Evolutionary conservation across 805 yeast species (phyloP), one percentile per base, ranked within the genome.

Genomic region (Jamesozyma jinghongensis): DNA sequence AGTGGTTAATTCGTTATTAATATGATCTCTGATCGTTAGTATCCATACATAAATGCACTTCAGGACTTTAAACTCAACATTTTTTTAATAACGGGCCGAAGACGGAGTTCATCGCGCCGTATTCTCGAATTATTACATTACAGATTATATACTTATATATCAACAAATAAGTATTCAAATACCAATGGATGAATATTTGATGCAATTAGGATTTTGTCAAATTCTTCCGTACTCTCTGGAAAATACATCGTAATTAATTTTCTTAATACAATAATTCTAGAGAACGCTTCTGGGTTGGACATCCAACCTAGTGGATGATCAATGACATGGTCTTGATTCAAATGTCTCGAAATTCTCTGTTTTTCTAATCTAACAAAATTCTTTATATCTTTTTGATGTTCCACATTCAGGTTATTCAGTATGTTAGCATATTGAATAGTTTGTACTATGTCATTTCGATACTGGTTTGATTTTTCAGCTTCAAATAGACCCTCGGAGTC

Each of bases 401-500:
- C 16, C 4, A 12, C 22, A 28, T 20, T 17, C 19, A 6, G 4
- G 16, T 28, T 16, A 22, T 37, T 6, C 29, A 63, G 31, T 47
- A 62, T 50, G 5, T 39, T 28, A 5, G 51, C 42, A 18, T 52
- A 43, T 32, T 56, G 57, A 3, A 40, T 11, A 1, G 45, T 50
- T 26, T 54, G 57, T 28, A 62, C 65, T 7, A 70, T 54, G 12
- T 68, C 70, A 52, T 79, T 75, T 48, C 77, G 67, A 59, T 77
- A 84, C 31, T 81, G 70, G 48, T 85, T 85, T 40, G 70, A 74
- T 50, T 74, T 75, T 53, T 86, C 96, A 5, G 70, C 61, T 5
- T 77, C 76, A 57, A 85, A 86, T 32, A 86, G 56, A 2, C 68
- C 63, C 16, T 65, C 59, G 17, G 59, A 65, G 5, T 46, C 42